phyloP scores from a whole-genome alignment of 2,329 filamentous ascomycete species.

The Paramyrothecium roridum region DNA sequence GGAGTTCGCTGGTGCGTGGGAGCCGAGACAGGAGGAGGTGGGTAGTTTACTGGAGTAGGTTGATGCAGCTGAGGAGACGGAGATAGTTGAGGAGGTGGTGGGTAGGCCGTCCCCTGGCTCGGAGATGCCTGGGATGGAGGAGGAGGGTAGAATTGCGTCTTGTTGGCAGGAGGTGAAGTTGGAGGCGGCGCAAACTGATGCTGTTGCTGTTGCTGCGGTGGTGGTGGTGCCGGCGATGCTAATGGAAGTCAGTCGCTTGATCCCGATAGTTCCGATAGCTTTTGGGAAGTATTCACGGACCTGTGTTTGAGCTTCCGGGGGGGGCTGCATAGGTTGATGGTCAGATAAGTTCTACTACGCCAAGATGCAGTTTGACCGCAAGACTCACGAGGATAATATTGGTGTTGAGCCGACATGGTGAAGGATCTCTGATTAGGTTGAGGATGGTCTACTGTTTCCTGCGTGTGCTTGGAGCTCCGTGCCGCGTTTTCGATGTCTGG shows the following conservation, averaged over 20 bases:
- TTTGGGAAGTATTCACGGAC: conserved; percentile 11
- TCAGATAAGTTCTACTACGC: conserved; percentile 2
- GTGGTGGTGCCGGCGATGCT: conserved; percentile 10
- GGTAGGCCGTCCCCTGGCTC: conserved; percentile 23
- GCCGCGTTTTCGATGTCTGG: too few species aligned
- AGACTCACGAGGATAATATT: conserved; percentile 35
- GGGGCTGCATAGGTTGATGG: conserved; percentile 30
- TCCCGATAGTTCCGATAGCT: not conserved
- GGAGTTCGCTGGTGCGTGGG: conserved; percentile 5
- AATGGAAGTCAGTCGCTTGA: conserved; percentile 7
- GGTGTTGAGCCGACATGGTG: conserved; percentile 35
- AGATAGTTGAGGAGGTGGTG: conserved; percentile 25
- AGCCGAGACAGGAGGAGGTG: conserved; percentile 19
- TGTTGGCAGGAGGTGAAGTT: conserved; percentile 43
- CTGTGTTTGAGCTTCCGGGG: conserved; percentile 31
- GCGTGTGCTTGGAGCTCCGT: too few species aligned
- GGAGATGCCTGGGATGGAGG: conserved; percentile 30
- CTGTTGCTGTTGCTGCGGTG: conserved; percentile 20
- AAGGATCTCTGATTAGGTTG: too few species aligned
- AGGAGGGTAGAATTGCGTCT: conserved; percentile 42
- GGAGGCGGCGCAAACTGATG: conserved; percentile 44
- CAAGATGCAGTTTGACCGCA: not conserved
- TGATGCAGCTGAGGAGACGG: conserved; percentile 21
- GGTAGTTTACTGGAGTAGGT: conserved; percentile 18
- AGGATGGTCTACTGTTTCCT: too few species aligned